Evolutionary conservation across 1,139 yeast species (phyloP), one percentile per base, ranked within the genome.

Genomic region (Pneumocystis jirovecii): DNA sequence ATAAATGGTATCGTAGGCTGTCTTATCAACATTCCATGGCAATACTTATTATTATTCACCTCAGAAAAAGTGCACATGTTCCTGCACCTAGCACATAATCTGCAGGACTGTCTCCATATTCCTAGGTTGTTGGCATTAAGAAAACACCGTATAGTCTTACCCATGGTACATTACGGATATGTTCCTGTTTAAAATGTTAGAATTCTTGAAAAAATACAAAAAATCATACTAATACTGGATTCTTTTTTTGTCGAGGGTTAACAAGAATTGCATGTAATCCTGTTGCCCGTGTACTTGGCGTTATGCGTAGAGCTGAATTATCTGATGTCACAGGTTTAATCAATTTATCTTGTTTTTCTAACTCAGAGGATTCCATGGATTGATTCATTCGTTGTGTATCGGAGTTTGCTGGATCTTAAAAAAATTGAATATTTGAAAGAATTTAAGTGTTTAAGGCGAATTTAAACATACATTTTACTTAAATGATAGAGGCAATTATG

Each of bases 1-100:
- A 77, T 71, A 70, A 86, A 74, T 90, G 96, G 74, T 91, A 93
- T 68, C 87, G 85, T 64, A 91, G 75, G 5, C 95, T 68, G 31
- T 19, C 70, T 12, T 12, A 2, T 12, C 40, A 7, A 2, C 12
- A 12, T 3, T 10, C 8, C 8, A 34, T 34, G 4, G 15, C 40
- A 37, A 37, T 5, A 25, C 40, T 4, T 12, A 37, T 4, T 12
- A 37, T 1, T 10, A 31, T 35, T 42, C 12, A 65, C 68, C 68
- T 84, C 29, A 91, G 78, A 70, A 88, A 90, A 4, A 91, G 74
- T 1, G 87, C 83, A 68, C 89, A 86, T 61, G 89, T 79, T 2
- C 82, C 80, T 64, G 83, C 85, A 15, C 90, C 83, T 65, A 87
- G 81, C 71, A 89, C 93, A 67, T 82, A 85, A 66, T 80, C 81